Conservation (phyloP, 352 stramenopile genomes). For the Pythium scleroteichum region DNA sequence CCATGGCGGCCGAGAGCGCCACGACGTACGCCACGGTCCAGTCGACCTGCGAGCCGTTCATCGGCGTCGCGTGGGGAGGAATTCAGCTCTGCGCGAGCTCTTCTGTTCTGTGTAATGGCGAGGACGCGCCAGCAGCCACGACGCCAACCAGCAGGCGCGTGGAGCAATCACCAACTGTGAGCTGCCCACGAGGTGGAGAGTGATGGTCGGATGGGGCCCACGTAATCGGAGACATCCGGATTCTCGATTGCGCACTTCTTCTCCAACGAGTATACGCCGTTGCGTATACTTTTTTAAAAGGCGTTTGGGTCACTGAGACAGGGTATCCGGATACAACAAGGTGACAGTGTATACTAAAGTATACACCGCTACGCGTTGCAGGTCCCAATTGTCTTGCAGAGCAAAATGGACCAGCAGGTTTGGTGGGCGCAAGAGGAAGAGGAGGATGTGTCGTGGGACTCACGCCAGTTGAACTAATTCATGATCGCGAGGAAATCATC, state of each 20-base stretch:
- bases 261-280: no score
- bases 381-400: neutral
- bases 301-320: no score
- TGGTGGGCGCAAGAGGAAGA: no score
- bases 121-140: no score
- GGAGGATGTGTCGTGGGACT: no score
- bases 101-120: neutral
- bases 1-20: constrained; percentile 45
- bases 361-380: neutral
- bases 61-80: constrained; percentile 10
- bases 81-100: neutral
- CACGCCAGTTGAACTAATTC: no score
- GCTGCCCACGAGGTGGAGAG: neutral
- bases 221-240: neutral
- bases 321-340: no score
- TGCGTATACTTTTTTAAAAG: no score
- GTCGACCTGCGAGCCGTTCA: constrained; percentile 52
- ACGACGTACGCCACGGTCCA: constrained; percentile 67
- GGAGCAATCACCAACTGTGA: neutral
- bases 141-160: constrained; percentile 1
- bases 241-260: neutral
- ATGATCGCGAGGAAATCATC: no score
- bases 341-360: neutral
- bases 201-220: neutral
- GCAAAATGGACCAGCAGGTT: no score